Conservation (phyloP, 257 asterid genomes). For the Fraxinus americana region DNA sequence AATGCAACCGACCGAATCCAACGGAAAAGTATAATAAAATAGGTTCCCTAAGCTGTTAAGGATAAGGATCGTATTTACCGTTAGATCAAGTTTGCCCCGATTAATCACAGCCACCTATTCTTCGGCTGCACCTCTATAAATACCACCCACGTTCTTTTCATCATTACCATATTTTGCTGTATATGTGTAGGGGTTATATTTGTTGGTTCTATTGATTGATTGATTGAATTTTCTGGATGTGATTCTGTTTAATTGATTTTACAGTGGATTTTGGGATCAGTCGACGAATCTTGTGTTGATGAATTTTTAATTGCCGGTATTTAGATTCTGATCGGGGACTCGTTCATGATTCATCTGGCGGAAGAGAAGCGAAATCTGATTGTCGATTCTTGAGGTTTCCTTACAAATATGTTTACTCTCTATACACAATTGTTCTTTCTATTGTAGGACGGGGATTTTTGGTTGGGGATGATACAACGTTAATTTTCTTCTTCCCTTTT, state of each 20-base stretch:
- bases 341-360: background rate
- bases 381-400: background rate
- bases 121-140: background rate
- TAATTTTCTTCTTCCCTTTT: background rate
- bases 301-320: background rate
- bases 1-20: background rate
- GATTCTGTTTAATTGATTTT: background rate
- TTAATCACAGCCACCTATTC: background rate
- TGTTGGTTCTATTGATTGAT: background rate
- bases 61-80: background rate
- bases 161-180: background rate
- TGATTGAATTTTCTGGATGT: background rate
- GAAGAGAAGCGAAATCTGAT: background rate
- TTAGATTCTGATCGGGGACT: background rate
- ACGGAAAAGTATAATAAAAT: background rate
- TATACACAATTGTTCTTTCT: background rate
- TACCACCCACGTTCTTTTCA: background rate
- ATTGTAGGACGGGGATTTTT: background rate
- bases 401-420: background rate
- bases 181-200: background rate
- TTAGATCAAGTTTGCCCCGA: background rate
- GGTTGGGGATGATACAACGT: background rate
- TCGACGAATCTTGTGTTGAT: background rate
- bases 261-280: background rate
- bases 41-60: background rate